Base-by-base conservation (phyloP, 306 rosid genomes). In the Senna siamea region DNA sequence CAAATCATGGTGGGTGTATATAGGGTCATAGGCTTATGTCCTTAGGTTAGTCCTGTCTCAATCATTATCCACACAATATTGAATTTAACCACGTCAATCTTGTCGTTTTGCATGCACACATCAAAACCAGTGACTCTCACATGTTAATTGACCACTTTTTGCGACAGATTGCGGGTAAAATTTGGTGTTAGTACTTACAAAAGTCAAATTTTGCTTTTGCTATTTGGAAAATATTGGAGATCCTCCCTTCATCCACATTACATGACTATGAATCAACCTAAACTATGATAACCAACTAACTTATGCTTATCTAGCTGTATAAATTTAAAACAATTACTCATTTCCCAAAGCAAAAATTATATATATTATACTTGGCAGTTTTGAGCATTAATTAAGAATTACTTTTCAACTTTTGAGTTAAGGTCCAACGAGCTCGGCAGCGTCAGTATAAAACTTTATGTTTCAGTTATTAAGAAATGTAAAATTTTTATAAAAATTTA, bases 51-150 rank as follows among this genome's bases (percentile, higher is more conserved):
- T 82, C 48, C 48, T 26, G 80, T 78, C 86, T 28, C 23, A 40
- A 44, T 87, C 96, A 40, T 78, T 68, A 78, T 76, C 78, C 79
- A 76, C 83, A 23, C 65, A 79, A 54, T 75, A 65, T 72, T 67
- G 67, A 72, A 79, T 63, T 76, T 61, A 74, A 41, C 76, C 77
- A 75, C 82, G 81, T 73, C 82, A 60, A 0, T 20, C 19, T 58
- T 84, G 85, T 82, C 74, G 15, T 76, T 74, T 83, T 50, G 61
- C 63, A 79, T 74, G 40, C 74, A 35, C 6, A 37, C 6, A 37
- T 37, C 7, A 37, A 37, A 78, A 55, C 77, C 22, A 26, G 74
- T 54, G 44, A 26, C 50, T 64, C 78, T 69, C 76, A 74, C 68
- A 20, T 80, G 69, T 30, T 69, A 69, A 66, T 48, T 12, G 28